Percentiles rank a stretch among this genome's conserved stretches.
Evolutionary conservation across 148 eudicot species (phyloP).

Genomic region (Amaranthus cruentus): DNA sequence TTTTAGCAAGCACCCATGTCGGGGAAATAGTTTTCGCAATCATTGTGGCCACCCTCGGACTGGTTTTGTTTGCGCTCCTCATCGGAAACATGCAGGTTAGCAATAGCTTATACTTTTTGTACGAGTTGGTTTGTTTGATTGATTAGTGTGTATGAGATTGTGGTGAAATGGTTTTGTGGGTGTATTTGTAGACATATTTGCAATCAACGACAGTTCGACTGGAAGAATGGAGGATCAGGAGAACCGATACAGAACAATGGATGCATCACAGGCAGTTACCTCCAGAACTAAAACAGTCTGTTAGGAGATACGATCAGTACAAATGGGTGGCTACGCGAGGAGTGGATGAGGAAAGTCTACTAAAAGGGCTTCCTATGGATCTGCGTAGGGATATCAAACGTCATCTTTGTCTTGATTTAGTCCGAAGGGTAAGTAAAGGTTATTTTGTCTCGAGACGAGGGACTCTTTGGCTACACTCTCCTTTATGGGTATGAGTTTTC

Average conservation of each 20-base stretch:
- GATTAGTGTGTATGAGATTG: not conserved
- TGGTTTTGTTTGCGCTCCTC: slow-evolving; percentile 76
- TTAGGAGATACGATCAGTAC: slow-evolving; percentile 68
- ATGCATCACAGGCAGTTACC: slow-evolving; percentile 90
- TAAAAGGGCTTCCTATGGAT: slow-evolving; percentile 68
- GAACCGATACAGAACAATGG: slow-evolving; percentile 87
- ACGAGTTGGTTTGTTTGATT: too few relatives aligned
- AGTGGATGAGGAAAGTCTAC: slow-evolving; percentile 69
- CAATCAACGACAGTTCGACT: slow-evolving; percentile 67
- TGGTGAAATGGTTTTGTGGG: not conserved
- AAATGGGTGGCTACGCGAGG: slow-evolving; percentile 83
- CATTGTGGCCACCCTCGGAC: slow-evolving; percentile 55
- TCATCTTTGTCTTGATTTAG: slow-evolving; percentile 78
- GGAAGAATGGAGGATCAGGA: slow-evolving; percentile 84
- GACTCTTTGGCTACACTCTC: too few relatives aligned
- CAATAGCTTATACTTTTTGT: not conserved
- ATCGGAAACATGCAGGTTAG: slow-evolving; percentile 95
- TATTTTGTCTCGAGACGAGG: not conserved
- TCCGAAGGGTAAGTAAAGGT: slow-evolving; percentile 55
- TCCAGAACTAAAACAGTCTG: slow-evolving; percentile 50
- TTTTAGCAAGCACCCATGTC: slow-evolving; percentile 53
- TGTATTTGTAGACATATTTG: slow-evolving; percentile 55
- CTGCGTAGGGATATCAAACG: slow-evolving; percentile 82
- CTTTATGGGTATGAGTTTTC: too few relatives aligned
- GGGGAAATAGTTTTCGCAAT: slow-evolving; percentile 69